Conservation (phyloP, 768 basidiomycete species). For the Lanmaoa rubissima region DNA sequence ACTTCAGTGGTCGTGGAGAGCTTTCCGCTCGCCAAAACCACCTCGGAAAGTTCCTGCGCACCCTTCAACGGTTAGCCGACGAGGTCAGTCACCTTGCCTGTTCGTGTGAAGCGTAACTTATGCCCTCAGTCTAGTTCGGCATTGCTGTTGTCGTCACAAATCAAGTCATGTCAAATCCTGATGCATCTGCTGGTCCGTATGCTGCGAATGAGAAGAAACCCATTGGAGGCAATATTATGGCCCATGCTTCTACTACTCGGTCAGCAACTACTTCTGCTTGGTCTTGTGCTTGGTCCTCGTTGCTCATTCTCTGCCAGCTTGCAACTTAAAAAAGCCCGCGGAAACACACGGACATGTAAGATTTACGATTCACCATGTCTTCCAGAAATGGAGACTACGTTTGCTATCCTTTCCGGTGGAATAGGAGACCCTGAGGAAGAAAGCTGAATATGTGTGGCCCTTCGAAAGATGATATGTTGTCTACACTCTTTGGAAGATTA, state of each 20-base stretch:
- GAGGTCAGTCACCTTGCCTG: conserved; percentile 57
- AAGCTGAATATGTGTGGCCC: conserved; percentile 33
- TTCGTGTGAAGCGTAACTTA: conserved; percentile 3
- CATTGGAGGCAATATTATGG: conserved; percentile 98
- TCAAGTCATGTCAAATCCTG: conserved; percentile 99
- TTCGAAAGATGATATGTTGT: background rate
- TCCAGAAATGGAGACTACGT: conserved; percentile 94
- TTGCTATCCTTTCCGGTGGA: conserved; percentile 88
- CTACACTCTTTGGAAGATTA: background rate
- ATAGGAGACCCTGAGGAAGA: conserved; percentile 96
- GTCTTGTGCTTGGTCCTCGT: background rate
- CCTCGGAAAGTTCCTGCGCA: conserved; percentile 92
- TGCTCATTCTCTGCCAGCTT: conserved; percentile 45
- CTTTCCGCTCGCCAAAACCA: conserved; percentile 94
- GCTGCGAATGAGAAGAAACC: conserved; percentile 95
- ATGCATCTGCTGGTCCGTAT: conserved; percentile 87
- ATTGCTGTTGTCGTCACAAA: conserved; percentile 97
- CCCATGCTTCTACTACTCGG: conserved; percentile 98
- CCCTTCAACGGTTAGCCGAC: conserved; percentile 89
- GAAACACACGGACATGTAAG: conserved; percentile 90
- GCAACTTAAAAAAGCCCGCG: conserved; percentile 90
- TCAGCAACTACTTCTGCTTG: conserved; percentile 30
- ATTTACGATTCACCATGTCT: conserved; percentile 98
- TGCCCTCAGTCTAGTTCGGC: conserved; percentile 65
- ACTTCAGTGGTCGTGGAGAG: conserved; percentile 94